These are phyloP conservation scores for Bromus sterilis DNA, from an alignment of 176 grass and related monocot species.

Conservation along the genomic window DNA sequence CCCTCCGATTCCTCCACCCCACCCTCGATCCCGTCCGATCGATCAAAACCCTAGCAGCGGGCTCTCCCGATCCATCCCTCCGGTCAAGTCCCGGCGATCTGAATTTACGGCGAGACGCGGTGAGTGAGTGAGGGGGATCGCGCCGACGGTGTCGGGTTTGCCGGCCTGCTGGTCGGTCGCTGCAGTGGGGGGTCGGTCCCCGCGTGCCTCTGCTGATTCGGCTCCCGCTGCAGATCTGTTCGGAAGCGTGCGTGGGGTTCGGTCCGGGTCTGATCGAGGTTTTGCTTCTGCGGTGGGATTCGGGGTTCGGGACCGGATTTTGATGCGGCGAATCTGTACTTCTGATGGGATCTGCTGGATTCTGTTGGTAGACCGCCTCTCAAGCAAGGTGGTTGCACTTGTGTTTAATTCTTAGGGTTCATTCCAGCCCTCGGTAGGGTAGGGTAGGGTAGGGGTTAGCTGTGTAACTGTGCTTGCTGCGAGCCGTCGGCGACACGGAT, in stretches of 20 bases:
- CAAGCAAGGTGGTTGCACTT: neutral
- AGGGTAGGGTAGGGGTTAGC: neutral
- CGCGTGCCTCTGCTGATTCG: neutral
- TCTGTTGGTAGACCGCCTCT: neutral
- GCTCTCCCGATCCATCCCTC: neutral
- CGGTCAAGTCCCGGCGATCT: neutral
- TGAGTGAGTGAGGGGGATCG: neutral
- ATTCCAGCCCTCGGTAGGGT: neutral
- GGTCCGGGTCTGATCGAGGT: neutral
- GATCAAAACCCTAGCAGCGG: neutral
- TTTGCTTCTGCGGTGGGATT: neutral
- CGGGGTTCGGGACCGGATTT: neutral
- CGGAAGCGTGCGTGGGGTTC: neutral
- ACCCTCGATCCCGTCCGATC: neutral
- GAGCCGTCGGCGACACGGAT: neutral
- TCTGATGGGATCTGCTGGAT: conserved; percentile 4
- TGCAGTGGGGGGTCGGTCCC: neutral
- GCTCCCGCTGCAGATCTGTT: neutral
- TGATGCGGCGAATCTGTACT: neutral
- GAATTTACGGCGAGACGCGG: neutral
- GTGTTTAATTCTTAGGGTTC: neutral
- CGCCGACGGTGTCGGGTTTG: neutral
- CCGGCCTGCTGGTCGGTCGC: neutral
- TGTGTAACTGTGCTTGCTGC: neutral
- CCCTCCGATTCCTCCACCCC: neutral